Conservation (phyloP, 75 land plant species). For the Picea glauca region DNA sequence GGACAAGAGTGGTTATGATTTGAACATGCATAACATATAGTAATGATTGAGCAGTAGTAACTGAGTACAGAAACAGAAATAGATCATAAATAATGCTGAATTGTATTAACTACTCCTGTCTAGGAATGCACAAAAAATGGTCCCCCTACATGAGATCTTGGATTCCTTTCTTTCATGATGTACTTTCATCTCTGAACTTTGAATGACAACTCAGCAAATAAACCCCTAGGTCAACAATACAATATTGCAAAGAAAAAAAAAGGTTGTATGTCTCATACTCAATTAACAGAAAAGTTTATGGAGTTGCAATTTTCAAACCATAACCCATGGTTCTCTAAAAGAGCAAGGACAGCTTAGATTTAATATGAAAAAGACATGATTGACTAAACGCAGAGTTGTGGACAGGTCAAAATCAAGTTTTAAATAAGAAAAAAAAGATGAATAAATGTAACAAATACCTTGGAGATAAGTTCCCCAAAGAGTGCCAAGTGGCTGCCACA, state of each 20-base stretch:
- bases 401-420: not conserved
- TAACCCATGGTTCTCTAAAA: not conserved
- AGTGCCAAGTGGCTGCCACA: slow-evolving; percentile 80
- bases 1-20: not conserved
- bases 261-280: not conserved
- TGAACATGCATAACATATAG: not conserved
- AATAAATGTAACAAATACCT: slow-evolving; percentile 28
- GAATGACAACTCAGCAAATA: not conserved
- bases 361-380: not conserved
- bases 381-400: not conserved
- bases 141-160: too few relatives aligned
- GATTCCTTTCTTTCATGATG: not conserved
- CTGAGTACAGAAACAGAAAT: too few relatives aligned
- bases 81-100: too few relatives aligned
- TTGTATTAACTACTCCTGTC: too few relatives aligned
- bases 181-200: not conserved
- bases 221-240: not conserved
- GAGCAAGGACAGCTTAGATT: not conserved
- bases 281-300: not conserved
- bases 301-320: not conserved
- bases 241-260: not conserved
- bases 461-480: slow-evolving; percentile 66
- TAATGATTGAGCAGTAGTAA: too few relatives aligned
- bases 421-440: not conserved
- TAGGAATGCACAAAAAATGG: too few relatives aligned